These are phyloP conservation scores for Calonectria crousiana DNA, from an alignment of 2,329 filamentous ascomycete genomes.

Conservation along the genomic window DNA sequence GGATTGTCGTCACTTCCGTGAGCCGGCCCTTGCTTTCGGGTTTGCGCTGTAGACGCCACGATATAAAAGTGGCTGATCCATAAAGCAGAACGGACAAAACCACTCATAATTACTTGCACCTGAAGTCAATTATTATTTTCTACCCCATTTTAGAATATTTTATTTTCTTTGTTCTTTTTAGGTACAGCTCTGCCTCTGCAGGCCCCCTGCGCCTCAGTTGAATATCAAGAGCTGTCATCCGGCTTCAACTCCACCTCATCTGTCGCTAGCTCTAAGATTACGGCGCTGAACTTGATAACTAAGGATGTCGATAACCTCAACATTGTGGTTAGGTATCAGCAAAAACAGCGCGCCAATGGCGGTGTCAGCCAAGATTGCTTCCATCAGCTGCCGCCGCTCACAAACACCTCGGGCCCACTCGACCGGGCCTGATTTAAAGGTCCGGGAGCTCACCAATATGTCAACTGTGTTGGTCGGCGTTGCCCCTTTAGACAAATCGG, in stretches of 20 bases:
- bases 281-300: not conserved
- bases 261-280: not conserved
- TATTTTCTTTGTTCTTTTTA: no score
- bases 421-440: conserved; percentile 17
- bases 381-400: conserved; percentile 21
- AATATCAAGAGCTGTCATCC: not conserved
- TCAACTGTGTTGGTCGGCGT: no score
- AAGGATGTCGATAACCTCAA: not conserved
- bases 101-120: no score
- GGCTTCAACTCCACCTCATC: not conserved
- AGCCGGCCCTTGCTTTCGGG: no score
- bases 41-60: no score
- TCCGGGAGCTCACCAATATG: no score
- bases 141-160: no score
- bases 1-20: no score
- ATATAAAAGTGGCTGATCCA: no score
- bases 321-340: conserved; percentile 24
- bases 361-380: conserved; percentile 35
- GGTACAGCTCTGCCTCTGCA: not conserved
- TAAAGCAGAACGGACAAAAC: no score
- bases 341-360: conserved; percentile 30
- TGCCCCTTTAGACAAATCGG: no score
- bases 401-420: not conserved
- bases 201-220: not conserved
- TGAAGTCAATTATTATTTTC: no score